phyloP scores from a whole-genome alignment of 1,284 basidiomycete species.

The Cryptococcus jaspeensis region DNA sequence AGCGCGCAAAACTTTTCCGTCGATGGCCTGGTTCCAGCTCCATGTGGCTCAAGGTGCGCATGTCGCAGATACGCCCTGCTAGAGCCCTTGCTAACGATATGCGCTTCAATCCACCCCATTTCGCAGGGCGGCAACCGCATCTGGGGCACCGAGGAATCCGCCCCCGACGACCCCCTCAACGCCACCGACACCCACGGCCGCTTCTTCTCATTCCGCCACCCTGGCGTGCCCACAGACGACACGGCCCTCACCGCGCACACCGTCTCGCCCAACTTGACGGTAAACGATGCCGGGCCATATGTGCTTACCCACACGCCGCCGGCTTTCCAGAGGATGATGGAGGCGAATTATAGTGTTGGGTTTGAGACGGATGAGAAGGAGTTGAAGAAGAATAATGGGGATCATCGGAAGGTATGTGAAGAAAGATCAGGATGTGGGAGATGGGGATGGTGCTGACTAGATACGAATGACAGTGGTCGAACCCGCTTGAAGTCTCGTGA shows the following conservation, averaged over 20 bases:
- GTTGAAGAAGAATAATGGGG: conserved; percentile 65
- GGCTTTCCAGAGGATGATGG: conserved; percentile 87
- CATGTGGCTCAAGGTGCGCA: conserved; percentile 80
- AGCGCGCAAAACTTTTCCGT: conserved; percentile 86
- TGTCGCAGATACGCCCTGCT: neutral
- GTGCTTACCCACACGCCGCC: conserved; percentile 79
- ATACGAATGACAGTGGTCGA: conserved; percentile 76
- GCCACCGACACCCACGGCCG: conserved; percentile 71
- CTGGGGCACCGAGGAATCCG: conserved; percentile 69
- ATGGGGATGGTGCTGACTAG: neutral
- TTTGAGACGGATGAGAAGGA: conserved; percentile 74
- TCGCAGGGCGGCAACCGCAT: conserved; percentile 77
- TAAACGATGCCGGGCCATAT: conserved; percentile 71
- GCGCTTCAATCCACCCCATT: neutral
- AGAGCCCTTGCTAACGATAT: neutral
- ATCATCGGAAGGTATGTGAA: conserved; percentile 54
- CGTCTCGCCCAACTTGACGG: conserved; percentile 71
- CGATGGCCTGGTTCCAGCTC: conserved; percentile 94
- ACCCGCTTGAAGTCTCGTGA: conserved; percentile 84
- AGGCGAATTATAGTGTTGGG: conserved; percentile 86
- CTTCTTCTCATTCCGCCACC: conserved; percentile 74
- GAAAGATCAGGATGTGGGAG: neutral
- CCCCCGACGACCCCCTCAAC: conserved; percentile 66
- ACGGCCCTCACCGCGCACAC: conserved; percentile 44
- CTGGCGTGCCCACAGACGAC: conserved; percentile 27